phyloP scores from a whole-genome alignment of 306 rosid species.

The Rosa multiflora region DNA sequence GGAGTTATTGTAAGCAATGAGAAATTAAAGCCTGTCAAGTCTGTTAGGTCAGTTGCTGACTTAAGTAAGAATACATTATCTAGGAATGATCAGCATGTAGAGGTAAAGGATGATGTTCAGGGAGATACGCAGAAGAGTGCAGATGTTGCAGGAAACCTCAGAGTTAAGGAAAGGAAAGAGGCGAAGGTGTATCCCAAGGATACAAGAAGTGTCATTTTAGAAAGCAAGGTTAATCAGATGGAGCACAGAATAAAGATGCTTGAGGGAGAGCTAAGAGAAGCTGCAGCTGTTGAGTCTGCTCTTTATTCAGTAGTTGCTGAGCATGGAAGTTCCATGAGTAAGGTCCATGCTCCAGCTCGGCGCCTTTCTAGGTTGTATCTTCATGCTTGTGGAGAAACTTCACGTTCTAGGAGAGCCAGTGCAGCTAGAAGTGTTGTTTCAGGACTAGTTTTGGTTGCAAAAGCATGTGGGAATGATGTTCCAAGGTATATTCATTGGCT shows the following conservation, averaged over 20 bases:
- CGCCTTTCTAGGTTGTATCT: constrained; percentile 90
- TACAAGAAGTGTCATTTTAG: constrained; percentile 52
- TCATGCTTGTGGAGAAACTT: constrained; percentile 75
- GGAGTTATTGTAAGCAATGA: constrained; percentile 45
- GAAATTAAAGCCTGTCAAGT: constrained; percentile 64
- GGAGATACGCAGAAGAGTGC: constrained; percentile 49
- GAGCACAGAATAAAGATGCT: constrained; percentile 79
- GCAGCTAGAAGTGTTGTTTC: constrained; percentile 94
- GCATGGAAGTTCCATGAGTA: constrained; percentile 96
- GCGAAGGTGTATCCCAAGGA: constrained; percentile 74
- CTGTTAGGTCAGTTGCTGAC: constrained; percentile 82
- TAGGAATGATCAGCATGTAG: constrained; percentile 40
- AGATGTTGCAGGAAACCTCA: constrained; percentile 43
- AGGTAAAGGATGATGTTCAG: constrained; percentile 43
- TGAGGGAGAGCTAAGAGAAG: constrained; percentile 96
- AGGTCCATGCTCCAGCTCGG: constrained; percentile 98
- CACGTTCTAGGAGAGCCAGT: constrained; percentile 58
- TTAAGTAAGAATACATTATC: constrained; percentile 42
- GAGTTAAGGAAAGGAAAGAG: constrained; percentile 61
- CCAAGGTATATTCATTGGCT: constrained; percentile 58
- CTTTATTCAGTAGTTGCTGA: constrained; percentile 93
- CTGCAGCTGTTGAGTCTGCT: constrained; percentile 87
- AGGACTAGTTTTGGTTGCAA: constrained; percentile 86
- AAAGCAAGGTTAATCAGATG: constrained; percentile 65
- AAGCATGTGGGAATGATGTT: constrained; percentile 98